A percentile compares a stretch with the other conserved stretches of the same genome.
Conservation (phyloP, 2,329 filamentous ascomycete genomes). For the Diaporthe longicolla region DNA sequence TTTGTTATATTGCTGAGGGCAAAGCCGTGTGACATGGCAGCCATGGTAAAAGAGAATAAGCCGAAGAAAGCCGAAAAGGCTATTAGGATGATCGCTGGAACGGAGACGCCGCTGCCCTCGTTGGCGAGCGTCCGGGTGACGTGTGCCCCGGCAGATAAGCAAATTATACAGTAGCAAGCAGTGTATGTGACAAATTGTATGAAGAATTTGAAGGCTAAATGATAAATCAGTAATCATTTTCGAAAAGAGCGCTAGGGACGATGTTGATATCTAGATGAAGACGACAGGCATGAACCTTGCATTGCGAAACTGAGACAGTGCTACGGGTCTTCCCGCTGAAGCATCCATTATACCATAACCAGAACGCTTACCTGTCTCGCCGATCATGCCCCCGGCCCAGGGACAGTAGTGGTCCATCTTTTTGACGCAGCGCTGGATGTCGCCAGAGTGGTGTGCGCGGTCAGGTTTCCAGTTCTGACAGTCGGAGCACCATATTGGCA, state of each 20-base stretch:
- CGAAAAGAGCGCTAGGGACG: constrained; percentile 11
- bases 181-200: constrained; percentile 87
- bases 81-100: constrained; percentile 76
- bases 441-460: constrained; percentile 87
- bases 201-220: constrained; percentile 88
- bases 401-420: constrained; percentile 98
- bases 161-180: constrained; percentile 74
- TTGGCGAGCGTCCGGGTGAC: constrained; percentile 70
- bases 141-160: constrained; percentile 74
- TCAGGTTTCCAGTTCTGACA: constrained; percentile 93
- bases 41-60: constrained; percentile 86
- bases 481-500: constrained; percentile 87
- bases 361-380: constrained; percentile 75
- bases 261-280: not conserved
- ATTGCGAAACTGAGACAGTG: not conserved
- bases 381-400: constrained; percentile 95
- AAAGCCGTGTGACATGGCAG: constrained; percentile 78
- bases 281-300: not conserved
- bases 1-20: constrained; percentile 83
- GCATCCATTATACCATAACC: not conserved
- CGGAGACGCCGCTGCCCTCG: constrained; percentile 61
- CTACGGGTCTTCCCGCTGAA: not conserved
- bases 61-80: constrained; percentile 80
- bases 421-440: constrained; percentile 83
- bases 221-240: constrained; percentile 45